These are phyloP conservation scores for Colletotrichum zoysiae DNA, from an alignment of 2,329 filamentous ascomycete species.

Conservation along the genomic window DNA sequence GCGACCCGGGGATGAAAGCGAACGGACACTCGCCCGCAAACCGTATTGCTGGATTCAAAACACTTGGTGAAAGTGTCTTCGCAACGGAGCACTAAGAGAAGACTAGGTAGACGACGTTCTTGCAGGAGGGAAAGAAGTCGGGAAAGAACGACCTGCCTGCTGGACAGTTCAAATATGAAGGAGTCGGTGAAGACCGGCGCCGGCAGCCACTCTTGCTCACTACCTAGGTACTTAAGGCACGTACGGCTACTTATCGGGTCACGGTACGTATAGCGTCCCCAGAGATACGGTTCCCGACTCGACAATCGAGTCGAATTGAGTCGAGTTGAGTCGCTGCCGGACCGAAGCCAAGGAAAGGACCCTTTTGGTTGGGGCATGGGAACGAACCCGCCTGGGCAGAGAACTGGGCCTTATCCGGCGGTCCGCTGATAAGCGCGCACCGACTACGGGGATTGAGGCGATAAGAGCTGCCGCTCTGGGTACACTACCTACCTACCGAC, in stretches of 20 bases:
- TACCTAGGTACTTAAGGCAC: not conserved
- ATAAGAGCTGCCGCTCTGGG: conserved; percentile 8
- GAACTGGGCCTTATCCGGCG: conserved; percentile 22
- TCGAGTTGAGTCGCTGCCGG: not conserved
- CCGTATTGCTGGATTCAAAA: not conserved
- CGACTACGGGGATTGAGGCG: conserved; percentile 3
- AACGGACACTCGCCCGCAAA: conserved; percentile 15
- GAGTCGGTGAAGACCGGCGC: conserved; percentile 23
- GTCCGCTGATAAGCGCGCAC: conserved; percentile 33
- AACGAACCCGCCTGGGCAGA: not conserved
- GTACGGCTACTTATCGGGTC: conserved; percentile 2
- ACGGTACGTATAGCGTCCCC: conserved; percentile 7
- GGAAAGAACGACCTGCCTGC: not conserved
- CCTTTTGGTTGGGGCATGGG: conserved; percentile 14
- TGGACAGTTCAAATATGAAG: conserved; percentile 7
- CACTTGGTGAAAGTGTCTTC: not conserved
- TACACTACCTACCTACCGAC: not conserved
- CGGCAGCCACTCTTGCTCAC: conserved; percentile 2
- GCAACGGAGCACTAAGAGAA: not conserved
- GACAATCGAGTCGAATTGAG: not conserved
- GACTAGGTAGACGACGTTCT: conserved; percentile 1
- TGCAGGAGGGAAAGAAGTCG: too few relatives aligned
- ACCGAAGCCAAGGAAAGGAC: not conserved
- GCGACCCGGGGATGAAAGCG: conserved; percentile 25
- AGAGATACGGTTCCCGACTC: conserved; percentile 10